Base-by-base conservation (phyloP, 208 protist species). In the Leishmania braziliensis region DNA sequence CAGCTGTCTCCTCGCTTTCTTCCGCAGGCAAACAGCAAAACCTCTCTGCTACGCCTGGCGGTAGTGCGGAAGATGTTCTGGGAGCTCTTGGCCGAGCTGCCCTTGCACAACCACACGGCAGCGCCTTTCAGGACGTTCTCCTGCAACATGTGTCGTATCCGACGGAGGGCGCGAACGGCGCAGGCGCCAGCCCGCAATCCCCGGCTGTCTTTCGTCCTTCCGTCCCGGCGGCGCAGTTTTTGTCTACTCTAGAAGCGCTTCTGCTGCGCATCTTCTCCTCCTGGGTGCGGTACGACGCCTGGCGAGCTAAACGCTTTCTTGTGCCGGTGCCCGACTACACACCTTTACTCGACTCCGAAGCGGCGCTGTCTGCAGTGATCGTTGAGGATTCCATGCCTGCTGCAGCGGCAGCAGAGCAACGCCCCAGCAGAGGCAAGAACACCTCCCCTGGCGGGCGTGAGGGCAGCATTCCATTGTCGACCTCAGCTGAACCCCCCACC, bases 311-410 rank as follows among this genome's bases (percentile, higher is more conserved):
- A 0, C 82, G 84, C 1, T 50, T 20, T 3, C 81, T 82, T 14
- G 81, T 91, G 33, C 58, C 63, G 23, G 90, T 93, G 23, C 90
- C 90, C 39, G 63, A 77, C 2, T 93, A 91, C 84, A 79, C 75
- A 4, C 77, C 83, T 0, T 84, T 90, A 12, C 70, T 78, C 46
- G 84, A 91, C 62, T 73, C 81, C 0, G 85, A 91, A 50, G 84
- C 83, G 6, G 50, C 73, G 4, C 29, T 80, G 51, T 58, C 70
- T 18, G n/a, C 78, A 3, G 50, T 53, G 5, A 77, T 65, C n/a
- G 58, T 51, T 23, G 56, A 79, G 46, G 82, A 86, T 70, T 51
- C 53, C 43, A 5, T 39, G 14, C 23, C 48, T 43, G 36, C n/a
- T 33, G 36, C 48, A 23, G 43, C 60, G 14, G 33, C 39, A 3